Conservation (phyloP, 306 rosid genomes). For the Mimosa pudica region DNA sequence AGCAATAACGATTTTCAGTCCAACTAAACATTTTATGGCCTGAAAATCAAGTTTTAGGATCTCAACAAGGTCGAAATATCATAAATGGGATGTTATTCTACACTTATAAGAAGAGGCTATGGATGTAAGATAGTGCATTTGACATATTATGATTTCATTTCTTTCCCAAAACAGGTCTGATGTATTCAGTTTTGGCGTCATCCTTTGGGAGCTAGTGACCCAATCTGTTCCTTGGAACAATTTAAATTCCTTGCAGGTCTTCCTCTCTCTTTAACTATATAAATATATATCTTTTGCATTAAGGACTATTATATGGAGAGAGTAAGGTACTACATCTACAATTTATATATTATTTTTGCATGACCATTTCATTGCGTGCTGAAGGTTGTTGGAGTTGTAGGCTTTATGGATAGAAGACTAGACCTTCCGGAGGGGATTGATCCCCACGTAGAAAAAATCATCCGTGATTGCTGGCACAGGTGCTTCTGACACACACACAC, state of each 20-base stretch:
- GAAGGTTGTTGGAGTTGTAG: constrained; percentile 85
- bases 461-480: constrained; percentile 78
- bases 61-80: background rate
- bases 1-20: too few species aligned
- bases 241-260: constrained; percentile 71
- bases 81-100: background rate
- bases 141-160: constrained; percentile 16
- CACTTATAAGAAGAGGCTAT: too few species aligned
- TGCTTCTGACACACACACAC: constrained; percentile 4
- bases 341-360: background rate
- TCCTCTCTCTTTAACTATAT: constrained; percentile 5
- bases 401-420: constrained; percentile 78
- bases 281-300: too few species aligned
- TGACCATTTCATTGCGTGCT: constrained; percentile 30
- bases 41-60: background rate
- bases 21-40: too few species aligned
- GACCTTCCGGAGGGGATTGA: constrained; percentile 64
- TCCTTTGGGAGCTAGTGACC: constrained; percentile 76
- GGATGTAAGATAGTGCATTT: background rate
- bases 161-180: constrained; percentile 58
- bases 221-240: constrained; percentile 68
- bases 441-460: constrained; percentile 39
- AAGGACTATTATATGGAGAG: background rate
- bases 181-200: constrained; percentile 78
- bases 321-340: background rate